Evolutionary conservation across 176 grass and related monocot genomes (phyloP), one percentile per base, ranked within the genome.

Genomic region (Zoysia japonica): DNA sequence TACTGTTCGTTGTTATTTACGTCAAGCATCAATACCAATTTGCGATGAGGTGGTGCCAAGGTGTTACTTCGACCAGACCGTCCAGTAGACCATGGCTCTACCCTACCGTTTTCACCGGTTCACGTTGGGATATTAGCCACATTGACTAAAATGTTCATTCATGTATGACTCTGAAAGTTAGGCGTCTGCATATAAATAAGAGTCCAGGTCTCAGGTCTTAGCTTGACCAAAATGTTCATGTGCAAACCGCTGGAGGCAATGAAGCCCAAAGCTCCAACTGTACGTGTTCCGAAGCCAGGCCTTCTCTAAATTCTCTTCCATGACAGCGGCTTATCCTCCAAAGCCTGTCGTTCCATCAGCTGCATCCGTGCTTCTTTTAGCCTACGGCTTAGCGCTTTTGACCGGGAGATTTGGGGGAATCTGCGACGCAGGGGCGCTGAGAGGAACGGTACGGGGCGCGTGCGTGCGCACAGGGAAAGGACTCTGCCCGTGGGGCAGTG

Each of bases 401-500:
- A 80, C 77, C 13, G 77, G 52, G 45, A 28, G 63, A 28, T 78
- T 67, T 15, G 76, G 61, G 67, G 76, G 48, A 78, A 43, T 20
- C 45, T 39, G 74, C 46, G 47, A 11, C 43, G 61, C 47, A 7
- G 51, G 15, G 10, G 37, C 0, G 51, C 2, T 3, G 36, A 11
- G n/a, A 47, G 7, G 37, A 63, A 62, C 3, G 56, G 56, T 60
- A 82, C 79, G 60, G 67, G 2, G 3, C 9, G 74, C 59, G 71
- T 70, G 85, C 71, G 86, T 74, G 69, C 1, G 75, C 75, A 70
- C 81, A 80, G 69, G 62, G 61, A 56, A 69, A 75, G 78, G 67
- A 45, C 42, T 71, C 71, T 39, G 65, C 43, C 87, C 87, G 78
- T 85, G 78, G 82, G 87, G 72, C 82, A 82, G 78, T 71, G 77